Evolutionary conservation across 208 protist genomes (phyloP).

Genomic region (Porcisia hertigi): DNA sequence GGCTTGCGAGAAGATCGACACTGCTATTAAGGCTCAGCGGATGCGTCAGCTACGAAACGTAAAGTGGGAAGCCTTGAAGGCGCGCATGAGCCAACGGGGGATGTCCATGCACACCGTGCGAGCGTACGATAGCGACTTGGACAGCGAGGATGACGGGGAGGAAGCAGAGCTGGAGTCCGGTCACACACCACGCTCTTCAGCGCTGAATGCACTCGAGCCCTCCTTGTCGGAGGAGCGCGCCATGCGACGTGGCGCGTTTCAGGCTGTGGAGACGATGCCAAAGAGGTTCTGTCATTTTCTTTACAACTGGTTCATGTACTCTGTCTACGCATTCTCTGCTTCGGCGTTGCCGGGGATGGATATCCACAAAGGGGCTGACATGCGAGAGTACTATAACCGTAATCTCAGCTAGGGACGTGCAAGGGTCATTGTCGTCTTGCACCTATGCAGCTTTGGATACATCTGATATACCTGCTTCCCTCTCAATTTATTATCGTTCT

Average conservation of each 20-base stretch:
- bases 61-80: conserved; percentile 41
- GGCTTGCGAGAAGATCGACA: background rate
- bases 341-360: conserved; percentile 17
- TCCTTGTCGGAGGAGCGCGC: conserved; percentile 29
- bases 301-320: conserved; percentile 54
- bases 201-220: conserved; percentile 13
- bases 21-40: conserved; percentile 10
- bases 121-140: conserved; percentile 30
- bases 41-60: conserved; percentile 24
- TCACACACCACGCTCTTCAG: background rate
- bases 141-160: conserved; percentile 24
- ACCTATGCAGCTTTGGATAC: background rate
- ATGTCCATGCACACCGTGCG: conserved; percentile 17
- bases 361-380: conserved; percentile 12
- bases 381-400: conserved; percentile 35
- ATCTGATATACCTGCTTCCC: background rate
- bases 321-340: conserved; percentile 34
- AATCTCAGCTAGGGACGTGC: background rate
- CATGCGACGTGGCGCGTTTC: conserved; percentile 11
- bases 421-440: background rate
- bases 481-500: background rate
- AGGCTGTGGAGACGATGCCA: conserved; percentile 16
- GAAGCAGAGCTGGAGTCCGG: background rate
- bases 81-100: conserved; percentile 29
- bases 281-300: conserved; percentile 37